Evolutionary conservation across 257 asterid species (phyloP).

Genomic region (Gentiana straminea): DNA sequence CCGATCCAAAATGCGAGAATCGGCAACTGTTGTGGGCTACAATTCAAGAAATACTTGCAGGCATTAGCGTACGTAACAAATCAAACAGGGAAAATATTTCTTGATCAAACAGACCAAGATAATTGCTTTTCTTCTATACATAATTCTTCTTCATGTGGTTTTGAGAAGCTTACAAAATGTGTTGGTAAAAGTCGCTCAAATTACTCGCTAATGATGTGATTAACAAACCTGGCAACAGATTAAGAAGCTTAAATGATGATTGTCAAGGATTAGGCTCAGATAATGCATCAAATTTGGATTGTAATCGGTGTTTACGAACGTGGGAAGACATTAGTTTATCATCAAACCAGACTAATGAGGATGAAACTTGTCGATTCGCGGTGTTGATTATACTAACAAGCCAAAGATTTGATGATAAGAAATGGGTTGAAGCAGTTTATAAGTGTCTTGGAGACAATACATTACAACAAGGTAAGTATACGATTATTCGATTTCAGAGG

Average conservation of each 20-base stretch:
- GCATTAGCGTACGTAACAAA: slow-evolving; percentile 35
- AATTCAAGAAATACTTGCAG: slow-evolving; percentile 30
- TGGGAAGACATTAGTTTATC: slow-evolving; percentile 42
- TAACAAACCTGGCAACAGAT: slow-evolving; percentile 19
- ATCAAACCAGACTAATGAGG: too few relatives aligned
- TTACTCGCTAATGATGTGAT: slow-evolving; percentile 33
- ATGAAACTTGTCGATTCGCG: slow-evolving; percentile 36
- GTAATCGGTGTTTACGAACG: slow-evolving; percentile 30
- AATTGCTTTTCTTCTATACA: slow-evolving; percentile 21
- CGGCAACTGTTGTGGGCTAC: slow-evolving; percentile 24
- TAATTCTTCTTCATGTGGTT: slow-evolving; percentile 29
- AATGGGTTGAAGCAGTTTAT: slow-evolving; percentile 35
- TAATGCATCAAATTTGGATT: slow-evolving; percentile 19
- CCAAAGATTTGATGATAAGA: slow-evolving; percentile 28
- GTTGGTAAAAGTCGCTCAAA: slow-evolving; percentile 58
- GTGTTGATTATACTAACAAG: slow-evolving; percentile 43
- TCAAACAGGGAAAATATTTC: slow-evolving; percentile 33
- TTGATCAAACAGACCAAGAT: slow-evolving; percentile 28
- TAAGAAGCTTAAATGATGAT: slow-evolving; percentile 21
- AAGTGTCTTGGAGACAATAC: slow-evolving; percentile 40
- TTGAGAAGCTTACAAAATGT: slow-evolving; percentile 46
- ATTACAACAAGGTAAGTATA: slow-evolving; percentile 18
- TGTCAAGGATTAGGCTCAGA: slow-evolving; percentile 31
- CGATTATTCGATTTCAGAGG: too few relatives aligned
- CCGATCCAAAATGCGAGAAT: slow-evolving; percentile 7